Evolutionary conservation across 2,329 filamentous ascomycete genomes (phyloP), one percentile per base, ranked within the genome.

Genomic region (Clonostachys chloroleuca): DNA sequence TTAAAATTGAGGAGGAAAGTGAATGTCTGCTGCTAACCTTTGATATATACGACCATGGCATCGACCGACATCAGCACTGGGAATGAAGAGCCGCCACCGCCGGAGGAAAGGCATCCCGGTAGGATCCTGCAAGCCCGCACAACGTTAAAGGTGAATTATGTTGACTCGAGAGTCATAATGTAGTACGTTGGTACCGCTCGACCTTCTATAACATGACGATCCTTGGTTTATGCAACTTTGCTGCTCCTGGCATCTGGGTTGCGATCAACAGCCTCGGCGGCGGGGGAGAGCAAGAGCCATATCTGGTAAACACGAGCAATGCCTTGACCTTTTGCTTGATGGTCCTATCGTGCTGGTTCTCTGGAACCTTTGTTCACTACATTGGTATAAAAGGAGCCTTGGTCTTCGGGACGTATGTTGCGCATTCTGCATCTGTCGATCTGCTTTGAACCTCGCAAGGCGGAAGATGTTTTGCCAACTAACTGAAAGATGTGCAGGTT

Each of bases 271-370:
- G 50, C 24, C 49, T 60, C 5, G 58, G 58, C 3, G 58, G 58
- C 4, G 58, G 58, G 44, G 85, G 85, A 2, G 72, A 77, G 17
- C 73, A 81, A 51, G 73, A 74, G 16, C 85, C 85, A 0, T 76
- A 81, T 52, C 72, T 87, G 0, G 80, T 88, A 44, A 87, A 87
- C 55, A 72, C 73, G 0, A 73, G 71, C 14, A 78, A 78, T 49
- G 69, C 74, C 1, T 60, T 78, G 4, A 68, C 75, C 3, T 78
- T 77, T 42, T 70, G 64, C 4, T 55, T 74, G 18, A 65, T 75
- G 63, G 66, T 66, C 5, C 55, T 76, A 20, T 64, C 74, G 6
- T 78, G 75, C 59, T 81, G 77, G 59, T 77, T 87, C 30, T 68
- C 64, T 34, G 58, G 60, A n/a, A 56, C 67, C 12, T 49, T 49